Evolutionary conservation across 441 rosid species (phyloP).

Genomic region (Jatropha podagrica): DNA sequence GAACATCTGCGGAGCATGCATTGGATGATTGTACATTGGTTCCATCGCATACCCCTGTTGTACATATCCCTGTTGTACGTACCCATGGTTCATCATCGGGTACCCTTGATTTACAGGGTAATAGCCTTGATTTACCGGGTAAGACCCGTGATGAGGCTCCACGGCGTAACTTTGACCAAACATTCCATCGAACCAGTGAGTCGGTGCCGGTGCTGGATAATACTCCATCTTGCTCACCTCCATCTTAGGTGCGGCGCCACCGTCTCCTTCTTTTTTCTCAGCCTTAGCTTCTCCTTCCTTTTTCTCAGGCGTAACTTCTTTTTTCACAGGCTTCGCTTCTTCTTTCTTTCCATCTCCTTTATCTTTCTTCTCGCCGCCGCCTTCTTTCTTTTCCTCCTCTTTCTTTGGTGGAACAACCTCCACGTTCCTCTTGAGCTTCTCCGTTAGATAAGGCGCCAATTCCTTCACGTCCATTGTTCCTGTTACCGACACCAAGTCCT

Average conservation of each 20-base stretch:
- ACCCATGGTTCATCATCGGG: constrained; percentile 7
- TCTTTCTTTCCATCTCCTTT: constrained; percentile 18
- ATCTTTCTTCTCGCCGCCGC: constrained; percentile 14
- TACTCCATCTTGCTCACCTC: constrained; percentile 67
- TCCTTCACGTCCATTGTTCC: constrained; percentile 69
- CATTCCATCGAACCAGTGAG: constrained; percentile 25
- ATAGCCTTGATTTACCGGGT: background rate
- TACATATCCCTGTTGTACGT: constrained; percentile 16
- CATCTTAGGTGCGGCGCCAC: constrained; percentile 42
- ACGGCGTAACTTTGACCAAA: constrained; percentile 13
- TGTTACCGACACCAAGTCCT: constrained; percentile 68
- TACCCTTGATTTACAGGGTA: constrained; percentile 11
- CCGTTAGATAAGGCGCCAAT: constrained; percentile 46
- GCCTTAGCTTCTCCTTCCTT: constrained; percentile 26
- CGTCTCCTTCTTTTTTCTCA: constrained; percentile 32
- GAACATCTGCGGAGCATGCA: constrained; percentile 31
- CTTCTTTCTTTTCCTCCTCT: constrained; percentile 35
- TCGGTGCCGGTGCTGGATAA: constrained; percentile 34
- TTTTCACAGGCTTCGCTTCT: constrained; percentile 32
- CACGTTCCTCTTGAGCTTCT: constrained; percentile 61
- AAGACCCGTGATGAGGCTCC: constrained; percentile 14
- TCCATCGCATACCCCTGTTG: constrained; percentile 20
- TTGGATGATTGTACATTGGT: constrained; percentile 15
- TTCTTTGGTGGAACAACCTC: constrained; percentile 63
- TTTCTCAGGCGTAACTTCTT: constrained; percentile 31